Conservation (phyloP, 352 stramenopile species). For the Phytophthora boehmeriae region DNA sequence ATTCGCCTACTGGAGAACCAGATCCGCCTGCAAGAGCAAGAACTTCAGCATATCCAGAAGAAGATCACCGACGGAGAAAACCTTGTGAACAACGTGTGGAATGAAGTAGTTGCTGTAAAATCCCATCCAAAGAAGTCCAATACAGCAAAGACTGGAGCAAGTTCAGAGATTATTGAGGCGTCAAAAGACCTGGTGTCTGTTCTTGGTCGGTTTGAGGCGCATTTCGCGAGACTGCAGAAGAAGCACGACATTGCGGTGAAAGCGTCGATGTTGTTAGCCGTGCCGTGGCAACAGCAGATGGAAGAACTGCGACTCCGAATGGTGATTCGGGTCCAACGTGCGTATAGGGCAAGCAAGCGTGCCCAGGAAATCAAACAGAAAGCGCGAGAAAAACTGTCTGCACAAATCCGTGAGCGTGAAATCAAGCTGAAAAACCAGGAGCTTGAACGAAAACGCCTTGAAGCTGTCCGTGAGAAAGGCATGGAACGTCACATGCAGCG, state of each 20-base stretch:
- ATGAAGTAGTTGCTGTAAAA: conserved; percentile 42
- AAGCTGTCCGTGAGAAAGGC: conserved; percentile 60
- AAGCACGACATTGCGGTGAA: conserved; percentile 68
- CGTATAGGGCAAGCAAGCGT: conserved; percentile 55
- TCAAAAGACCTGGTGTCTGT: conserved; percentile 57
- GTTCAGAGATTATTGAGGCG: background rate
- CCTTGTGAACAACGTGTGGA: conserved; percentile 68
- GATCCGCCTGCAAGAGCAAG: conserved; percentile 62
- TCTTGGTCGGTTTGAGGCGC: conserved; percentile 61
- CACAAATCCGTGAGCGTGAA: conserved; percentile 60
- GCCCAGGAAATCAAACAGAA: conserved; percentile 49
- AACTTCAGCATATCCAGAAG: conserved; percentile 59
- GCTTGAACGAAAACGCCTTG: conserved; percentile 61
- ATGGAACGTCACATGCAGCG: conserved; percentile 60
- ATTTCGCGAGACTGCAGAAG: conserved; percentile 56
- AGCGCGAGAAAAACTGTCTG: conserved; percentile 51
- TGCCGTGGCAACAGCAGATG: conserved; percentile 77
- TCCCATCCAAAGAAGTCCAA: conserved; percentile 14
- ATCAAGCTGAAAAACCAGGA: conserved; percentile 51
- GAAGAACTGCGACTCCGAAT: conserved; percentile 69
- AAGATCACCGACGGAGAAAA: conserved; percentile 56
- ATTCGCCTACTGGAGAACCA: conserved; percentile 63
- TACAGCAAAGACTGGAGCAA: background rate
- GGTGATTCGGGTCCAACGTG: conserved; percentile 74
- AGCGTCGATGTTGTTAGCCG: conserved; percentile 50